Base-by-base conservation (phyloP, 2,329 filamentous ascomycete genomes). In the Pseudogymnoascus sp. region DNA sequence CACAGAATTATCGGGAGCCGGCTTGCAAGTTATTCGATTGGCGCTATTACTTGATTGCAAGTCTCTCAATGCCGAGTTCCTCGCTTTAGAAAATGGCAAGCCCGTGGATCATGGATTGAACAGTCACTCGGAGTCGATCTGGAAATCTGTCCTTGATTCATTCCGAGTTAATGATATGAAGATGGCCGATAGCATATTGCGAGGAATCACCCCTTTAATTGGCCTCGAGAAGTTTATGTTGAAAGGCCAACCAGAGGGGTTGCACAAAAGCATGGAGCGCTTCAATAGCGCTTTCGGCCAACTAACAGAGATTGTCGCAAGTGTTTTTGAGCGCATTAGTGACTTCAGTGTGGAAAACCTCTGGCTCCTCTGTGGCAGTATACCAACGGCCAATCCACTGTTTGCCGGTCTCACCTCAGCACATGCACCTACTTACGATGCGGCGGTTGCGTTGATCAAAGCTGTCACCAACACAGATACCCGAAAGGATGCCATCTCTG, bases 331-430 rank as follows among this genome's bases (percentile, higher is more conserved):
- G 66, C 84, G 89, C 9, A 77, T 99, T 45, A 88, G 88, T 36
- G 89, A 92, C 65, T 92, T 97, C 69, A 82, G 84, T 19, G 80
- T 84, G 0, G 76, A 81, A 3, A 85, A 93, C 63, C 78, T 97
- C 41, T 82, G 86, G 63, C 78, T 82, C 23, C 76, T 97, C 9
- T 60, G 58, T 30, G 11, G 35, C 16, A 25, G 23, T 55, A 33
- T 55, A 33, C 49, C 49, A 22, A 87, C 87, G 5, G 88, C 90
- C 64, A 85, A 87, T 66, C 85, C 90, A 38, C 81, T 96, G 42
- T 85, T 96, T 52, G 87, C 88, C 4, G 82, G 91, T 16, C 84
- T 97, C 5, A 86, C 97, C 62, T 92, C 92, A 45, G 90, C 91
- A 14, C 88, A 95, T 67, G 80, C 89, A 62, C 82, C 86, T 63